Evolutionary conservation across 345 rosid species (phyloP), one percentile per base, ranked within the genome.

Genomic region (Lumnitzera littorea): DNA sequence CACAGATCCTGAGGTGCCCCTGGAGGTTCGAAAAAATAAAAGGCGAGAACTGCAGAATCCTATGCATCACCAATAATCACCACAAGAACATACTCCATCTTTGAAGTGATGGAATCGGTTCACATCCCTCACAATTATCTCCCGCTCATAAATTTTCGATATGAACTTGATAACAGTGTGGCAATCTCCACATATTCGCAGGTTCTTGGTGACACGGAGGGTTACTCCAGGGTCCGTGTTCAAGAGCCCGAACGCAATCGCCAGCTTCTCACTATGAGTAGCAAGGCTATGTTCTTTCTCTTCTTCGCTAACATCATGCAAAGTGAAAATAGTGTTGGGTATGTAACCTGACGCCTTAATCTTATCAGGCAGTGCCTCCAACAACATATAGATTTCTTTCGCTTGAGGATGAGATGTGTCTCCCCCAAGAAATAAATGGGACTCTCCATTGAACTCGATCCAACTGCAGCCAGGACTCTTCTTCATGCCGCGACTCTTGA

Each of bases 381-480:
- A 51, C 27, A 76, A 68, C 13, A 23, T 13, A 41, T 57, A 72
- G 15, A 58, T 68, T 51, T 68, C 63, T 43, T 53, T 65, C 15
- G 57, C 61, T 50, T 65, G 67, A 36, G 66, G 70, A 56, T 71
- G 70, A 3, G 63, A 67, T 5, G 63, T 59, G 61, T 73, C 77
- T 25, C 72, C 77, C n/a, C 77, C 77, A 13, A 62, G 78, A 51
- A 73, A 77, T 68, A 65, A 60, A 50, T 73, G 76, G 9, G 67
- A 50, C 65, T 63, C 62, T 1, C 69, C 74, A 61, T 77, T 59
- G 17, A 77, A 62, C 63, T 73, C 73, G 15, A 62, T 62, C 78
- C 82, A 77, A 62, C 78, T 77, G 67, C 82, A 68, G 8, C 78
- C 78, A 49, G 68, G 77, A 47, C 57, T 68, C 75, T 71, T 77